Percentiles rank a stretch among this genome's conserved stretches.
These are phyloP conservation scores for Leucogyrophana mollusca DNA, from an alignment of 768 basidiomycete genomes.

Conservation along the genomic window DNA sequence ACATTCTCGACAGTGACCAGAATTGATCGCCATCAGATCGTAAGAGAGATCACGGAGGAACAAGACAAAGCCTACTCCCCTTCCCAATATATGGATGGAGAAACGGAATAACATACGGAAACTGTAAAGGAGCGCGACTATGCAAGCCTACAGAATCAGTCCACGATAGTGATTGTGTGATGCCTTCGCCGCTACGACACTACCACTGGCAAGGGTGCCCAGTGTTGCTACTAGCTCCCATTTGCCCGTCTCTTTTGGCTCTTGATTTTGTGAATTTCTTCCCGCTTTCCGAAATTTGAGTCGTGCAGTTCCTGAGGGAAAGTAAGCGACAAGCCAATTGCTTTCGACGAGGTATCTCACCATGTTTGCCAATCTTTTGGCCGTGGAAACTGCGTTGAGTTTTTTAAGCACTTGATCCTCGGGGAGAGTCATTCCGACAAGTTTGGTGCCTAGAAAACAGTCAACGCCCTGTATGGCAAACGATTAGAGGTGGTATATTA, in stretches of 20 bases:
- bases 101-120: no score
- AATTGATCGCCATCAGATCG: no score
- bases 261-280: conserved; percentile 79
- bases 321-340: conserved; percentile 7
- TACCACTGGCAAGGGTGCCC: no score
- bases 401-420: conserved; percentile 83
- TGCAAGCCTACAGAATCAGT: no score
- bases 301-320: conserved; percentile 74
- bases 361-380: conserved; percentile 93
- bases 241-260: conserved; percentile 22
- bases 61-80: no score
- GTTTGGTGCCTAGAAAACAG: conserved; percentile 55
- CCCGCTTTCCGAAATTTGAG: conserved; percentile 85
- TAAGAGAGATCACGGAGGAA: no score
- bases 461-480: conserved; percentile 1
- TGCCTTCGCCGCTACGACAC: no score
- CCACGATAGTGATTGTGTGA: no score
- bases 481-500: conserved; percentile 37
- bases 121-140: no score
- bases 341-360: conserved; percentile 40
- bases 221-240: not conserved
- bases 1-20: no score
- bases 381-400: conserved; percentile 87
- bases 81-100: no score
- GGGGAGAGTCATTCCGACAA: conserved; percentile 71